Conservation (phyloP, 495 filamentous ascomycete genomes). For the Aspergillus diversus region DNA sequence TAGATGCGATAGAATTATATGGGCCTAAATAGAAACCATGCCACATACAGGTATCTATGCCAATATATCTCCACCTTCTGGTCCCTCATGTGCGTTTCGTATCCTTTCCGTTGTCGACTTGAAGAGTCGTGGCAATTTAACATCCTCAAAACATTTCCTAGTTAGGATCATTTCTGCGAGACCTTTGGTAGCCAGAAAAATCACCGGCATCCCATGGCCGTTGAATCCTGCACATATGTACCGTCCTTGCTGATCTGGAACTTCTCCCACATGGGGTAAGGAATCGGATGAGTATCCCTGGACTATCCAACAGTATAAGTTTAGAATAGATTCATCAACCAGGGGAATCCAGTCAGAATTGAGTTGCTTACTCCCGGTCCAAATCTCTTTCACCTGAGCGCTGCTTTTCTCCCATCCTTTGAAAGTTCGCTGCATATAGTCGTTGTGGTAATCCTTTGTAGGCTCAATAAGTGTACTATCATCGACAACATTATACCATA, state of each 20-base stretch:
- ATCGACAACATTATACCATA: constrained; percentile 57
- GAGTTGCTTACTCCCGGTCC: constrained; percentile 48
- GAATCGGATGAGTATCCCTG: constrained; percentile 52
- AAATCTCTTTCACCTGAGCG: constrained; percentile 48
- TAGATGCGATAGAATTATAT: no score
- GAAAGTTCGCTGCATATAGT: constrained; percentile 56
- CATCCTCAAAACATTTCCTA: constrained; percentile 40
- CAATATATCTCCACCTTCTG: constrained; percentile 33
- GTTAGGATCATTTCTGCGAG: constrained; percentile 50
- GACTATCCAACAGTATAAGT: constrained; percentile 24
- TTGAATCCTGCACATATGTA: constrained; percentile 59
- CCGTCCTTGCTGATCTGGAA: constrained; percentile 47
- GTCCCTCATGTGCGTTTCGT: constrained; percentile 25
- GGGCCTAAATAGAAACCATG: not conserved
- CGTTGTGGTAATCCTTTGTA: constrained; percentile 59
- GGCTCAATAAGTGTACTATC: constrained; percentile 61
- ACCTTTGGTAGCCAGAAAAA: constrained; percentile 48
- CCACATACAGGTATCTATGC: not conserved
- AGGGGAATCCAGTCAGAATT: not conserved
- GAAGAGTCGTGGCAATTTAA: constrained; percentile 42
- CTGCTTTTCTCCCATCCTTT: constrained; percentile 50
- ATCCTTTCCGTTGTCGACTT: constrained; percentile 39
- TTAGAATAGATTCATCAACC: not conserved
- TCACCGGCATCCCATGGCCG: constrained; percentile 60
- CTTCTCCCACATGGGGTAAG: constrained; percentile 52